phyloP scores from a whole-genome alignment of 1,284 basidiomycete species.

The Inonotus obliquus region DNA sequence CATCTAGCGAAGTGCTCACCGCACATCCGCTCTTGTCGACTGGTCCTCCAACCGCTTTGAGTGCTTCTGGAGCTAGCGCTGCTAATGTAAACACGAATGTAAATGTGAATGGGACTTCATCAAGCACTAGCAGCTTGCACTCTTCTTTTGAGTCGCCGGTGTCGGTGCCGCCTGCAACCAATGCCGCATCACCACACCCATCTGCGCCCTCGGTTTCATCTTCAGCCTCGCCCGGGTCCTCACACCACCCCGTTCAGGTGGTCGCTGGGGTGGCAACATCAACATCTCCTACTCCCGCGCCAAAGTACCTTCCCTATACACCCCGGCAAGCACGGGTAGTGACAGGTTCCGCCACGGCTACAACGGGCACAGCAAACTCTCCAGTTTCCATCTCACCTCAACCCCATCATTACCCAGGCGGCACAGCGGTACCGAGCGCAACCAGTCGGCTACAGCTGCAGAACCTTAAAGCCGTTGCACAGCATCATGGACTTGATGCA shows the following conservation, averaged over 20 bases:
- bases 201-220: too few relatives aligned
- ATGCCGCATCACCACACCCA: conserved; percentile 24
- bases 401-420: conserved; percentile 28
- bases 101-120: conserved; percentile 19
- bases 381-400: conserved; percentile 30
- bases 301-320: conserved; percentile 52
- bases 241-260: neutral
- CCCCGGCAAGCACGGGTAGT: conserved; percentile 46
- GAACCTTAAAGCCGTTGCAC: conserved; percentile 76
- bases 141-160: conserved; percentile 32
- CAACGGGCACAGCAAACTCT: conserved; percentile 41
- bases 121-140: conserved; percentile 12
- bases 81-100: neutral
- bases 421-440: conserved; percentile 37
- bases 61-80: conserved; percentile 20
- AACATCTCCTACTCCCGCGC: conserved; percentile 18
- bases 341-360: conserved; percentile 40
- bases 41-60: conserved; percentile 21
- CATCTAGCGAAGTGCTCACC: conserved; percentile 51
- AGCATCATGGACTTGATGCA: conserved; percentile 67
- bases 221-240: neutral
- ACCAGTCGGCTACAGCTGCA: conserved; percentile 71
- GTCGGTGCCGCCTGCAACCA: conserved; percentile 24
- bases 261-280: too few relatives aligned
- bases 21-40: conserved; percentile 63